Conservation (phyloP, 108 stramenopile genomes). For the Aureococcus anophagefferens region DNA sequence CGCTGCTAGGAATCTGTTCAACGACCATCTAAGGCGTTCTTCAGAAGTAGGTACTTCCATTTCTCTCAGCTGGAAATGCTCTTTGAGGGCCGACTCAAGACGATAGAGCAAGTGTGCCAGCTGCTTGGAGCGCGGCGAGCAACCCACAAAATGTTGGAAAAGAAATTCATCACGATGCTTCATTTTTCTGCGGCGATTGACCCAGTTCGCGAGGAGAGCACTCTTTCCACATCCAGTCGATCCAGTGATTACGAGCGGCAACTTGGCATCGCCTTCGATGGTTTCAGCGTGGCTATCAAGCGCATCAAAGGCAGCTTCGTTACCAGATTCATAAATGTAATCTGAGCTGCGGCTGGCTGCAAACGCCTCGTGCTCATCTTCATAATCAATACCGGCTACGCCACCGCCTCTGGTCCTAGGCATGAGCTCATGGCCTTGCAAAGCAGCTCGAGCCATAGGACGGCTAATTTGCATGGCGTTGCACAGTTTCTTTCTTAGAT, state of each 20-base stretch:
- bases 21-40: slow-evolving; percentile 38
- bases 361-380: slow-evolving; percentile 47
- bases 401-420: background rate
- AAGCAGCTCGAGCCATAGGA: too few species aligned
- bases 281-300: slow-evolving; percentile 34
- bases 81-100: slow-evolving; percentile 36
- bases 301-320: slow-evolving; percentile 15
- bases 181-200: slow-evolving; percentile 13
- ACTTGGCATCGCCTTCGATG: slow-evolving; percentile 34
- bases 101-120: slow-evolving; percentile 29
- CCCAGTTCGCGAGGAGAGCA: slow-evolving; percentile 46
- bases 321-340: slow-evolving; percentile 35
- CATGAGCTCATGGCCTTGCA: too few species aligned
- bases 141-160: slow-evolving; percentile 48
- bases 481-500: too few species aligned
- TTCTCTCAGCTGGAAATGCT: slow-evolving; percentile 44
- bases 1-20: slow-evolving; percentile 44
- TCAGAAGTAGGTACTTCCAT: slow-evolving; percentile 49
- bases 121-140: slow-evolving; percentile 27
- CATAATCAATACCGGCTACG: slow-evolving; percentile 14
- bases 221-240: slow-evolving; percentile 40
- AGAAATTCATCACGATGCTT: slow-evolving; percentile 44
- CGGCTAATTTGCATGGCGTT: too few species aligned
- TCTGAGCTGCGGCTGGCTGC: slow-evolving; percentile 25
- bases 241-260: slow-evolving; percentile 35